Percentiles rank a stretch among this genome's conserved stretches.
These are phyloP conservation scores for Hypoxylon intermedium DNA, from an alignment of 495 filamentous ascomycete species.

Conservation along the genomic window DNA sequence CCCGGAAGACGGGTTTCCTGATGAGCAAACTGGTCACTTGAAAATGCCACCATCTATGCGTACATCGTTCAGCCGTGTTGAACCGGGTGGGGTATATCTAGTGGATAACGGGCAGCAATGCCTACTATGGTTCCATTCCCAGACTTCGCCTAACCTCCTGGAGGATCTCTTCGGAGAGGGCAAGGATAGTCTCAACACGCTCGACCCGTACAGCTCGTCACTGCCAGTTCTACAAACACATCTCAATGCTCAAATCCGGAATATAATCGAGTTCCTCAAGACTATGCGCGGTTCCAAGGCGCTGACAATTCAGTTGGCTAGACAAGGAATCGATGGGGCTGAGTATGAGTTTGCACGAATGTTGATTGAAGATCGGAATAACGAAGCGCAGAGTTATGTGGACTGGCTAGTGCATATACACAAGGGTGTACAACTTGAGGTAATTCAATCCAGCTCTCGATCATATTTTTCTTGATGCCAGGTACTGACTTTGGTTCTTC, in stretches of 20 bases:
- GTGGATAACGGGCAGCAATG: conserved; percentile 95
- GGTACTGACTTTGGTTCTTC: conserved; percentile 11
- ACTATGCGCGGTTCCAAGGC: conserved; percentile 84
- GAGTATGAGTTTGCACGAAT: conserved; percentile 95
- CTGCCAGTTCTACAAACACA: conserved; percentile 86
- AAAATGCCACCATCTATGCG: conserved; percentile 77
- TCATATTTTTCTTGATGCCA: conserved; percentile 8
- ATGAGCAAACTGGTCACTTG: conserved; percentile 81
- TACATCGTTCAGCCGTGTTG: conserved; percentile 88
- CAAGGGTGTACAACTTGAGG: conserved; percentile 88
- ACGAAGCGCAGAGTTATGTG: conserved; percentile 96
- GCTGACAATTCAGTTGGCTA: conserved; percentile 85
- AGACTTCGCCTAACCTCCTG: conserved; percentile 77
- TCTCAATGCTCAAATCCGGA: conserved; percentile 92
- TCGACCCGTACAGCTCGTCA: conserved; percentile 81
- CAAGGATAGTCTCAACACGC: conserved; percentile 69
- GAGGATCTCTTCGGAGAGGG: conserved; percentile 88
- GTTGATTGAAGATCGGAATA: conserved; percentile 93
- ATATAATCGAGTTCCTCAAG: conserved; percentile 86
- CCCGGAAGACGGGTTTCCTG: conserved; percentile 85
- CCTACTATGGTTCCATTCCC: conserved; percentile 89
- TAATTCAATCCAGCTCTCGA: conserved; percentile 45
- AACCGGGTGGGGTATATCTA: conserved; percentile 95
- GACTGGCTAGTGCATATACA: conserved; percentile 98
- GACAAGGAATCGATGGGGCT: conserved; percentile 92